These are phyloP conservation scores for Mucor saturninus DNA, from an alignment of 371 early-diverging fungal genomes.

Conservation along the genomic window DNA sequence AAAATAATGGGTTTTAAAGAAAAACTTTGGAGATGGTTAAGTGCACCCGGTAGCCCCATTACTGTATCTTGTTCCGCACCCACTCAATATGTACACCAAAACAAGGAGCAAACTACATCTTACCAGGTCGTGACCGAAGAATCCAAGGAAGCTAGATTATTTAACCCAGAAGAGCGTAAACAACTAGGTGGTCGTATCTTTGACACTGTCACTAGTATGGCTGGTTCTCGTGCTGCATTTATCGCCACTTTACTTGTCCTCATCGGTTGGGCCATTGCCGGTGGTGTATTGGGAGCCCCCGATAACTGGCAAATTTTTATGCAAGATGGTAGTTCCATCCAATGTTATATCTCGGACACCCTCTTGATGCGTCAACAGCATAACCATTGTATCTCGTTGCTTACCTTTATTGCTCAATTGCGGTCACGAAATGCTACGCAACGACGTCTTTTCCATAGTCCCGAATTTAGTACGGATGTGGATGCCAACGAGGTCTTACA, in stretches of 20 bases:
- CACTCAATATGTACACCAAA: not conserved
- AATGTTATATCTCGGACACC: slow-evolving; percentile 28
- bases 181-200: slow-evolving; percentile 13
- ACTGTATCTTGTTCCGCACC: not conserved
- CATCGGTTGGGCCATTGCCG: slow-evolving; percentile 23
- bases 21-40: not conserved
- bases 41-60: not conserved
- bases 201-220: slow-evolving; percentile 14
- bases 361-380: slow-evolving; percentile 36
- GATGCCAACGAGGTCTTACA: not conserved
- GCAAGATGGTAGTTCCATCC: slow-evolving; percentile 30
- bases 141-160: slow-evolving; percentile 1
- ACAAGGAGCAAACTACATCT: not conserved
- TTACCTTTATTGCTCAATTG: slow-evolving; percentile 22
- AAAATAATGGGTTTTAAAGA: not conserved
- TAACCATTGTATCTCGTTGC: slow-evolving; percentile 12
- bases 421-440: slow-evolving; percentile 16
- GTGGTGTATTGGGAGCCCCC: slow-evolving; percentile 20
- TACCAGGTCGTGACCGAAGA: slow-evolving; percentile 3
- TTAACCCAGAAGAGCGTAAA: slow-evolving; percentile 6
- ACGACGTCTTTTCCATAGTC: slow-evolving; percentile 4
- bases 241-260: slow-evolving; percentile 11
- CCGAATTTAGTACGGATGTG: too few relatives aligned
- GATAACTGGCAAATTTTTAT: slow-evolving; percentile 33
- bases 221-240: slow-evolving; percentile 25